Base-by-base conservation (phyloP, 2,329 filamentous ascomycete species). In the Phyllosticta citribraziliensis region DNA sequence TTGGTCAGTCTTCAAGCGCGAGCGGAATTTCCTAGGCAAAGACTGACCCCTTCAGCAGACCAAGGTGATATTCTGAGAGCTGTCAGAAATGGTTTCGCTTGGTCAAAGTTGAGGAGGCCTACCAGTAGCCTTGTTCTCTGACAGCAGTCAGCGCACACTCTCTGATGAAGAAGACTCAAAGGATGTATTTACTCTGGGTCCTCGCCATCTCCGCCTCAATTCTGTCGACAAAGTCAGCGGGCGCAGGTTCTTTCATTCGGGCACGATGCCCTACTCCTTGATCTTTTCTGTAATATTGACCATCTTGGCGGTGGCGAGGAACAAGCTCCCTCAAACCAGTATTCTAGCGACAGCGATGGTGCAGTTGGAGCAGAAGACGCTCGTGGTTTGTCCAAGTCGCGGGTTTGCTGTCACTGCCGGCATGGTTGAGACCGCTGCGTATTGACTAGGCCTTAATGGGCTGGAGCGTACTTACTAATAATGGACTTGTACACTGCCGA, bases 271-370 rank as follows among this genome's bases (percentile, higher is more conserved):
- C 71, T 78, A 96, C 93, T 97, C 94, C 83, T 99, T 99, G 80
- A 99, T 99, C 84, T 96, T 97, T 61, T 99, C 95, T 67, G 94
- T 97, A 67, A 99, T 99, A 80, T 97, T 97, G 76, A 97, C 94
- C 94, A 99, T 99, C 70, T 72, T 78, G 69, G 58, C 72, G 59
- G 63, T 52, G 5, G 52, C 19, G 60, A 54, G 60, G 60, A 57
- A 54, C 33, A 10, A 17, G 59, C 50, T 47, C 52, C 59, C 59
- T 57, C 59, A 24, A 25, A 30, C 47, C 58, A 47, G 19, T 30
- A 30, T 47, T 47, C 17, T n/a, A 5, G 40, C 40, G 40, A 47
- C 8, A 2, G 40, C n/a, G 40, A 47, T 17, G 40, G 14, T 47
- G 17, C 6, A 47, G 40, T n/a, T 47, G n/a, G 14, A 47, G 17